These are phyloP conservation scores for Chondrus crispus DNA, from an alignment of 23 red algal genomes.

Conservation along the genomic window DNA sequence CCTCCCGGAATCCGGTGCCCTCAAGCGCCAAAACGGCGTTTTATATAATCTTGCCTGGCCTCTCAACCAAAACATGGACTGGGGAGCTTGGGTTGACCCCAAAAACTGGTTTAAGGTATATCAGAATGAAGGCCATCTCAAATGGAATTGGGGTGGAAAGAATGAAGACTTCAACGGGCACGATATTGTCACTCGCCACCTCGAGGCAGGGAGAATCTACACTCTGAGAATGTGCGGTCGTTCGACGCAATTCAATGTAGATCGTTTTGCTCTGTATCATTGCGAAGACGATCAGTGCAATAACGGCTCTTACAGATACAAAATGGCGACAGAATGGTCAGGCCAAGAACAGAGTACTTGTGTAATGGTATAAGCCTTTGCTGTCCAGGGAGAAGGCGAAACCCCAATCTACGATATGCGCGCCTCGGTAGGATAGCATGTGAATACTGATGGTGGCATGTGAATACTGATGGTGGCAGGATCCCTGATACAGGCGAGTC, in stretches of 20 bases:
- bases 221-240: conserved; percentile 29
- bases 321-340: too few species aligned
- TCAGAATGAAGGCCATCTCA: conserved; percentile 17
- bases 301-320: too few species aligned
- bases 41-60: neutral
- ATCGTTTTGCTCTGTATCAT: conserved; percentile 10
- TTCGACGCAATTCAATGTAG: conserved; percentile 37
- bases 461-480: too few species aligned
- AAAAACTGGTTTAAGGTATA: conserved; percentile 55
- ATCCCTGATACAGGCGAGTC: too few species aligned
- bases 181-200: neutral
- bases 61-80: neutral
- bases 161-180: conserved; percentile 44
- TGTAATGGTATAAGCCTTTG: too few species aligned
- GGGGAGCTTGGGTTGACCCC: neutral
- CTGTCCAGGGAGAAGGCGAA: too few species aligned
- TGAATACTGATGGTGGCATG: too few species aligned
- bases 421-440: too few species aligned
- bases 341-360: too few species aligned
- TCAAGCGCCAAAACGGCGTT: neutral
- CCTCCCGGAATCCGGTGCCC: conserved; percentile 24
- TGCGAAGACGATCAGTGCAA: conserved; percentile 21
- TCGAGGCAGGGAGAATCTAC: conserved; percentile 15
- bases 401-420: too few species aligned
- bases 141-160: conserved; percentile 30